These are phyloP conservation scores for Conidiobolus incongruus DNA, from an alignment of 371 early-diverging fungal genomes.

Conservation along the genomic window DNA sequence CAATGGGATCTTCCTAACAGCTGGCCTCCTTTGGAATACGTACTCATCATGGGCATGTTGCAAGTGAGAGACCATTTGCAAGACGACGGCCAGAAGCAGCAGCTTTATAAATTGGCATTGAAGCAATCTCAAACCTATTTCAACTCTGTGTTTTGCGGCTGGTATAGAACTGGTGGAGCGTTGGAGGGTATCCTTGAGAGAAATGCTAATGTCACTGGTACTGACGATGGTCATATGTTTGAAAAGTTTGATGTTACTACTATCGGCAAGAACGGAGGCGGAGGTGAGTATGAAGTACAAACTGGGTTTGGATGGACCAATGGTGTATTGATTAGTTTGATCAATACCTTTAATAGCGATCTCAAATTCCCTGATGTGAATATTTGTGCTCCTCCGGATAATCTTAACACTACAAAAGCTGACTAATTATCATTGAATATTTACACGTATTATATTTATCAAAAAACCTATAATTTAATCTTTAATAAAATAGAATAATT, in stretches of 20 bases:
- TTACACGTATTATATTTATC: too few species aligned
- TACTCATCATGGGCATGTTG: slow-evolving; percentile 11
- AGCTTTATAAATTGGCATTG: slow-evolving; percentile 10
- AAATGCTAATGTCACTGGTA: slow-evolving; percentile 9
- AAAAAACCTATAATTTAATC: too few species aligned
- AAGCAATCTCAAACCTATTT: slow-evolving; percentile 34
- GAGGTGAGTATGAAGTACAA: slow-evolving; percentile 72
- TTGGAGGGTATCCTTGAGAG: slow-evolving; percentile 16
- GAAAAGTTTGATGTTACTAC: slow-evolving; percentile 47
- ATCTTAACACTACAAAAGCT: too few species aligned
- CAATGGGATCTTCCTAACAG: slow-evolving; percentile 84
- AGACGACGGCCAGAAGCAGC: background rate
- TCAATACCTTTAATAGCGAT: background rate
- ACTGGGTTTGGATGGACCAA: slow-evolving; percentile 91
- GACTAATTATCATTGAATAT: too few species aligned
- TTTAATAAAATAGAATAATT: too few species aligned
- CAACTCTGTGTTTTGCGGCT: slow-evolving; percentile 37
- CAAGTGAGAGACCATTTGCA: background rate
- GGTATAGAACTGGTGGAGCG: slow-evolving; percentile 40
- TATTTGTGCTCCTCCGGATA: too few species aligned
- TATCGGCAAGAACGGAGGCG: slow-evolving; percentile 33
- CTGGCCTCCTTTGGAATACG: slow-evolving; percentile 39
- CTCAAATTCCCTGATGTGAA: background rate
- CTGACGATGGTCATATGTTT: slow-evolving; percentile 31
- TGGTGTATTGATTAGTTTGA: slow-evolving; percentile 18